phyloP scores from a whole-genome alignment of 108 stramenopile species.

The Aureococcus anophagefferens region DNA sequence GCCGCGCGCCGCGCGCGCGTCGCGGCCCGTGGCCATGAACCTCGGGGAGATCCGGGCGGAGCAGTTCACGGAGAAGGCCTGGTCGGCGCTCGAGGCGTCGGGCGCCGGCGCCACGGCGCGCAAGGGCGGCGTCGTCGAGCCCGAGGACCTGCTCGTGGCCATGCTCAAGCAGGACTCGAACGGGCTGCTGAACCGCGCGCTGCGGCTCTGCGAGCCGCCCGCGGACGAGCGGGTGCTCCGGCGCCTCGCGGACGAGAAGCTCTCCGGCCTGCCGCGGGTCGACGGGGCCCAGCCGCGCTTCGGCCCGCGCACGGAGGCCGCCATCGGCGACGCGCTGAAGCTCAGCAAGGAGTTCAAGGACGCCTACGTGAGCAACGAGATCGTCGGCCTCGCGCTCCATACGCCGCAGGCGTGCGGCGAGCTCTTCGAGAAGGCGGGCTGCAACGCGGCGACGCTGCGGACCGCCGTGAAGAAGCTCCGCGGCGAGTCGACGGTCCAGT shows the following conservation, averaged over 20 bases:
- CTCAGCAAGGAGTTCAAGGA: neutral
- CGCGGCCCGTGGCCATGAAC: too few species aligned
- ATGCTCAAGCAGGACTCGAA: conserved; percentile 31
- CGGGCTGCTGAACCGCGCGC: conserved; percentile 30
- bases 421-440: too few species aligned
- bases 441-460: neutral
- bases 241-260: conserved; percentile 24
- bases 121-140: conserved; percentile 23
- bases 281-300: too few species aligned
- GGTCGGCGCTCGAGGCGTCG: conserved; percentile 26
- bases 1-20: too few species aligned
- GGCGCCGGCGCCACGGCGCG: neutral
- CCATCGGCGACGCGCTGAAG: neutral
- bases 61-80: conserved; percentile 42
- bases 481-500: conserved; percentile 31
- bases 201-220: conserved; percentile 3
- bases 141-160: conserved; percentile 31
- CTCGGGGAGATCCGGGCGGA: conserved; percentile 8
- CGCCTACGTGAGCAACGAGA: neutral
- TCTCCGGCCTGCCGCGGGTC: neutral
- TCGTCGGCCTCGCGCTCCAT: neutral
- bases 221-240: neutral
- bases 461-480: conserved; percentile 36
- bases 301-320: neutral
- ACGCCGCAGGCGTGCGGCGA: too few species aligned